Evolutionary conservation across 805 yeast genomes (phyloP).

Genomic region (Saccharomyces mikatae): DNA sequence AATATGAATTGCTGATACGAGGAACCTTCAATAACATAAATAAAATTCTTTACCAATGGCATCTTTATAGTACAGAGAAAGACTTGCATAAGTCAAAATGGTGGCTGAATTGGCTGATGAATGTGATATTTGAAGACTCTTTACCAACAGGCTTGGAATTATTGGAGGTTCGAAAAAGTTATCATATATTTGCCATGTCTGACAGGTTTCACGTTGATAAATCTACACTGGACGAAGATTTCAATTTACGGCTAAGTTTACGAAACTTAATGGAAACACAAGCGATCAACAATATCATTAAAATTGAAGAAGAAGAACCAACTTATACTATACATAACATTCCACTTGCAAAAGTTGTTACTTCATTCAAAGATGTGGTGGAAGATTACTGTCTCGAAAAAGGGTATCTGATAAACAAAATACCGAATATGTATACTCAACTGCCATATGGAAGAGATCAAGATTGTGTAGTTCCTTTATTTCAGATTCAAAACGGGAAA

Average conservation of each 20-base stretch:
- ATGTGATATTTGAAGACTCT: conserved; percentile 6
- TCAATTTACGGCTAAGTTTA: conserved; percentile 5
- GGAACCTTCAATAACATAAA: conserved; percentile 19
- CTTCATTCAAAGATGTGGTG: conserved; percentile 59
- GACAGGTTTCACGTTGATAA: not conserved
- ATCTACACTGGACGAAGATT: conserved; percentile 19
- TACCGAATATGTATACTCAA: conserved; percentile 9
- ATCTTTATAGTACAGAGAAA: conserved; percentile 8
- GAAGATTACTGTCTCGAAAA: conserved; percentile 48
- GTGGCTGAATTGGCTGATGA: conserved; percentile 22
- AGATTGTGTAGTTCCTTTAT: conserved; percentile 18
- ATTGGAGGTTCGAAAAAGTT: conserved; percentile 2
- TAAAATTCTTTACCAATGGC: conserved; percentile 21
- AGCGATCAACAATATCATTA: not conserved
- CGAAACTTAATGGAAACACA: conserved; percentile 2
- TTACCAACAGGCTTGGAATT: conserved; percentile 10
- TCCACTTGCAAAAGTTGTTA: conserved; percentile 36
- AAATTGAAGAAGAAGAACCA: not conserved
- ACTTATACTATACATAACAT: conserved; percentile 23
- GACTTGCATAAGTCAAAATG: conserved; percentile 8
- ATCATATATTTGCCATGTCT: not conserved
- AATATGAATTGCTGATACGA: conserved; percentile 5
- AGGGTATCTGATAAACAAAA: conserved; percentile 31
- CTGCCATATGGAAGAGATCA: conserved; percentile 25
- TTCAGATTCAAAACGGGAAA: conserved; percentile 7